Base-by-base conservation (phyloP, 2,329 filamentous ascomycete genomes). In the Ophiostoma fasciatum region DNA sequence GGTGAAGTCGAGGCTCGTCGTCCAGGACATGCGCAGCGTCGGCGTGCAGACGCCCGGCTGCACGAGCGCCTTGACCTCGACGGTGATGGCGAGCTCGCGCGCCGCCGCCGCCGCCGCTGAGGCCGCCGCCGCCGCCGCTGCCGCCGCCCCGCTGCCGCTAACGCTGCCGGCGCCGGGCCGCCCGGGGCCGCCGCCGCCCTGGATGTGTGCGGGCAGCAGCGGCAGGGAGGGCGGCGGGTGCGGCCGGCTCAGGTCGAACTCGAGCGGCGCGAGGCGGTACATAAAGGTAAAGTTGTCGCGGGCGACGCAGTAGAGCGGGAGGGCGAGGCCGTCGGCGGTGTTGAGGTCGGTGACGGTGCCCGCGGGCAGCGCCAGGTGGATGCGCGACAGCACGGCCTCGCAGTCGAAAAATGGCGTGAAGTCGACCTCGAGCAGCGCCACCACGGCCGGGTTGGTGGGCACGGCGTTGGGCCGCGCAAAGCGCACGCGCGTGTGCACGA, bases 261-360 rank as follows among this genome's bases (percentile, higher is more conserved):
- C 60, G 26, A 59, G 57, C 2, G 73, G 71, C 10, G 59, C 57
- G 40, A 83, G 67, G 36, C 70, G 71, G 58, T 84, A 88, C 36
- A 87, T 61, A 46, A 84, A 74, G 2, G 78, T 81, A 42, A 83
- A 60, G 52, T 85, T 79, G 49, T 88, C 82, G 46, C 80, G 76
- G 13, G 79, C 71, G 12, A 74, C 73, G 50, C 76, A 78, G 28
- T 62, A 61, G 19, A 78, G 58, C 5, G 74, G 71, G 15, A 78
- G 57, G n/a, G 49, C 42, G 42, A 72, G 54, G 19, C 63, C 57
- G 30, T 63, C 53, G 26, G 14, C 33, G 11, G 31, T 35, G 42
- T 69, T 72, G 12, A 79, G 63, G 39, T 71, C 62, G 37, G 75
- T 66, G 14, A 80, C 66, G 12, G 55, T 57, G 31, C 74, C 75